Percentiles rank a stretch among this genome's conserved stretches.
Conservation (phyloP, 345 rosid genomes). For the Rhodamnia argentea region DNA sequence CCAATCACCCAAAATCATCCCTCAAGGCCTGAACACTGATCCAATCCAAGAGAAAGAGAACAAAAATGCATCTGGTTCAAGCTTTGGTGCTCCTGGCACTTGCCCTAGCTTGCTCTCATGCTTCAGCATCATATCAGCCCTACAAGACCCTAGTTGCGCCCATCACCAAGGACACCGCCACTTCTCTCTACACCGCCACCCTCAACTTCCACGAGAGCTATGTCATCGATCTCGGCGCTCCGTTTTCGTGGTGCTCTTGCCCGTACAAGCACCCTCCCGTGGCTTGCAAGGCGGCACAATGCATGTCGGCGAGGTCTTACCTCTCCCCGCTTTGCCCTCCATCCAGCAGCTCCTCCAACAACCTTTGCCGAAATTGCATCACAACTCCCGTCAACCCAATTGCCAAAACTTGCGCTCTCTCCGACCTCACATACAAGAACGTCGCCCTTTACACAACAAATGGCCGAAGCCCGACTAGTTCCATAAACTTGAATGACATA, state of each 20-base stretch:
- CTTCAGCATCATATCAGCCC: neutral
- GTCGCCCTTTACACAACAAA: slow-evolving; percentile 6
- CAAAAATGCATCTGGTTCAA: neutral
- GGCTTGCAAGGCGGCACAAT: slow-evolving; percentile 2
- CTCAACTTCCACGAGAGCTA: slow-evolving; percentile 12
- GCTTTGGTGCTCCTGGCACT: neutral
- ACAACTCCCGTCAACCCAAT: slow-evolving; percentile 22
- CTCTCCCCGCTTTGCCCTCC: slow-evolving; percentile 12
- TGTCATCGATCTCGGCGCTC: slow-evolving; percentile 11
- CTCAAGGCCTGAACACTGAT: neutral
- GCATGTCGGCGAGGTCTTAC: slow-evolving; percentile 3
- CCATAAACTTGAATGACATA: neutral
- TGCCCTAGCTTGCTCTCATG: neutral
- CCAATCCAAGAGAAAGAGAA: neutral
- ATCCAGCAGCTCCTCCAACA: neutral
- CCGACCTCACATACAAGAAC: slow-evolving; percentile 5
- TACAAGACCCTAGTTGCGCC: slow-evolving; percentile 14
- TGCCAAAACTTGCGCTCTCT: slow-evolving; percentile 3
- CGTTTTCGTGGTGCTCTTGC: slow-evolving; percentile 7
- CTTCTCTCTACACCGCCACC: slow-evolving; percentile 15
- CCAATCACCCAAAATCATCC: neutral
- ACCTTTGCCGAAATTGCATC: slow-evolving; percentile 3
- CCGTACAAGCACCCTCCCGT: neutral
- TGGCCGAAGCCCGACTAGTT: slow-evolving; percentile 3
- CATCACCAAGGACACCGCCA: slow-evolving; percentile 16